These are phyloP conservation scores for Aspergillus novoparasiticus DNA, from an alignment of 2,329 filamentous ascomycete species.

Conservation along the genomic window DNA sequence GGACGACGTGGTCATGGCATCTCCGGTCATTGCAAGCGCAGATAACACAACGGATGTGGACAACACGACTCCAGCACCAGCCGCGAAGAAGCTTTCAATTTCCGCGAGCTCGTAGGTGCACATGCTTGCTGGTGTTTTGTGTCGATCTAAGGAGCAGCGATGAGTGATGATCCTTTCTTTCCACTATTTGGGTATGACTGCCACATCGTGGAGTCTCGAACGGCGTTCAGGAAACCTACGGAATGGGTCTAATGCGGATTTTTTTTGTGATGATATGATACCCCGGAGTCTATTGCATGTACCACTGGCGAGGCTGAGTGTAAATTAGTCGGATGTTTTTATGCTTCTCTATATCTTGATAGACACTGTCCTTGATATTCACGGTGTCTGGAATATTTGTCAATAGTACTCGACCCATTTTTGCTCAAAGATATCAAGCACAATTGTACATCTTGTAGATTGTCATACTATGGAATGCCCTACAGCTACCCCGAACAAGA, in stretches of 20 bases:
- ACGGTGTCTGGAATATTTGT: background rate
- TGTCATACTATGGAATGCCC: too few relatives aligned
- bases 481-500: too few relatives aligned
- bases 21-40: slow-evolving; percentile 26
- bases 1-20: slow-evolving; percentile 27
- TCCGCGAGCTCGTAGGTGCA: slow-evolving; percentile 9
- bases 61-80: slow-evolving; percentile 25
- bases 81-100: slow-evolving; percentile 27
- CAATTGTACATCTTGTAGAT: too few relatives aligned
- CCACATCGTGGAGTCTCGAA: slow-evolving; percentile 3
- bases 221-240: background rate
- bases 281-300: slow-evolving; percentile 7
- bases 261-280: slow-evolving; percentile 11
- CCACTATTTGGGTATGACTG: slow-evolving; percentile 10
- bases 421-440: too few relatives aligned
- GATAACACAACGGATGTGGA: slow-evolving; percentile 28
- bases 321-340: background rate
- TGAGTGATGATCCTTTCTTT: slow-evolving; percentile 13
- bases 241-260: background rate
- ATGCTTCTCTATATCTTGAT: background rate
- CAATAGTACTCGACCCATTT: too few relatives aligned
- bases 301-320: background rate
- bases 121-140: background rate
- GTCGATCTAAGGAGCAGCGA: background rate
- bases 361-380: background rate